A percentile compares a stretch with the other conserved stretches of the same genome.
These are phyloP conservation scores for Mesostigma viride DNA, from an alignment of 139 green algal genomes.

Conservation along the genomic window DNA sequence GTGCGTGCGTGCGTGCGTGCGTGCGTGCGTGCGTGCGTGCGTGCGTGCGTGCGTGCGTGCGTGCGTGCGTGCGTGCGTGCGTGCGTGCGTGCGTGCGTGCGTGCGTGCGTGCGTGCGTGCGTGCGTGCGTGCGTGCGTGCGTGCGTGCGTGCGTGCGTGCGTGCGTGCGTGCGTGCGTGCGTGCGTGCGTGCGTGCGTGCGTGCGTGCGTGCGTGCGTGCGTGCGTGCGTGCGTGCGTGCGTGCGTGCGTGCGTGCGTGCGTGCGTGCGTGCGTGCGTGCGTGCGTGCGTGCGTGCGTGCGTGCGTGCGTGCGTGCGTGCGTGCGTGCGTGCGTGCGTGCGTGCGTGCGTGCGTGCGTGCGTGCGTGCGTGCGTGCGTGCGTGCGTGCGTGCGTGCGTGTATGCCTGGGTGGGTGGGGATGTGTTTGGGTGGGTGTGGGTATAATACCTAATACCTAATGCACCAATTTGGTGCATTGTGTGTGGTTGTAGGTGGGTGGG, in stretches of 20 bases:
- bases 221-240: constrained; percentile 2
- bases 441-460: too few species aligned
- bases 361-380: constrained; percentile 1
- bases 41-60: neutral
- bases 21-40: neutral
- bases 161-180: neutral
- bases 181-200: constrained; percentile 1
- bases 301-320: constrained; percentile 3
- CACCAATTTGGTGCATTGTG: too few species aligned
- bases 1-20: neutral
- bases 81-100: neutral
- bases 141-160: neutral
- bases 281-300: constrained; percentile 1
- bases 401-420: constrained; percentile 1
- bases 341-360: constrained; percentile 3
- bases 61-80: neutral
- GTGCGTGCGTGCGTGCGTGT: constrained; percentile 6
- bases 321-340: neutral
- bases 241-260: constrained; percentile 3
- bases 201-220: constrained; percentile 1
- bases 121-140: neutral
- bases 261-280: constrained; percentile 1
- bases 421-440: too few species aligned
- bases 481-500: too few species aligned
- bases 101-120: neutral